phyloP scores from a whole-genome alignment of 2,329 filamentous ascomycete genomes.

The Colletotrichum tanaceti region DNA sequence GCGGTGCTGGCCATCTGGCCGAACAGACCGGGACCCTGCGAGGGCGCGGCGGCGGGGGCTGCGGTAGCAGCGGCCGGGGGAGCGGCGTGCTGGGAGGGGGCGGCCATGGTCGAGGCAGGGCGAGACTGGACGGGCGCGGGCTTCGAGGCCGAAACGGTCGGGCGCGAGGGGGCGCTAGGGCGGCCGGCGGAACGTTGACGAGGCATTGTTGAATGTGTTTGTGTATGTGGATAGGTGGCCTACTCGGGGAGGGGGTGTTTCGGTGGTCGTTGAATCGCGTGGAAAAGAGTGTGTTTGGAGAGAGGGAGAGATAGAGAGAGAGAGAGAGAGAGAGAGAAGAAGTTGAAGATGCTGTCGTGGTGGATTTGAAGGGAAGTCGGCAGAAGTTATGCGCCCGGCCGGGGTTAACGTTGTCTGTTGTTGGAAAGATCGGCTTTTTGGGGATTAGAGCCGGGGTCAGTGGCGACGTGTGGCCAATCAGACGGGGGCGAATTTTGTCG shows the following conservation, averaged over 20 bases:
- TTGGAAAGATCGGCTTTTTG: conserved; percentile 29
- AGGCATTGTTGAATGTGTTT: conserved; percentile 70
- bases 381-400: conserved; percentile 37
- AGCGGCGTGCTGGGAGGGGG: conserved; percentile 54
- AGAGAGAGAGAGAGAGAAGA: conserved; percentile 28
- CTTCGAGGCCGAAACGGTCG: conserved; percentile 70
- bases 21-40: conserved; percentile 85
- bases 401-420: conserved; percentile 13
- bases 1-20: conserved; percentile 98
- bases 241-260: conserved; percentile 20
- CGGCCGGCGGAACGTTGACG: conserved; percentile 77
- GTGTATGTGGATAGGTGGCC: conserved; percentile 25
- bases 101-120: conserved; percentile 76
- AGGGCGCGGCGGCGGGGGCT: conserved; percentile 57
- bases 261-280: not conserved
- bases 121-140: conserved; percentile 72
- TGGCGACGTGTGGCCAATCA: conserved; percentile 35
- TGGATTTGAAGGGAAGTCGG: conserved; percentile 41
- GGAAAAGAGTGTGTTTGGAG: conserved; percentile 11
- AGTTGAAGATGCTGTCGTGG: conserved; percentile 45
- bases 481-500: conserved; percentile 21
- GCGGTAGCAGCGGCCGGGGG: conserved; percentile 57
- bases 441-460: conserved; percentile 20
- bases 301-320: conserved; percentile 41
- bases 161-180: conserved; percentile 68